Conservation (phyloP, 1,284 basidiomycete genomes). For the Inonotus hispidus region DNA sequence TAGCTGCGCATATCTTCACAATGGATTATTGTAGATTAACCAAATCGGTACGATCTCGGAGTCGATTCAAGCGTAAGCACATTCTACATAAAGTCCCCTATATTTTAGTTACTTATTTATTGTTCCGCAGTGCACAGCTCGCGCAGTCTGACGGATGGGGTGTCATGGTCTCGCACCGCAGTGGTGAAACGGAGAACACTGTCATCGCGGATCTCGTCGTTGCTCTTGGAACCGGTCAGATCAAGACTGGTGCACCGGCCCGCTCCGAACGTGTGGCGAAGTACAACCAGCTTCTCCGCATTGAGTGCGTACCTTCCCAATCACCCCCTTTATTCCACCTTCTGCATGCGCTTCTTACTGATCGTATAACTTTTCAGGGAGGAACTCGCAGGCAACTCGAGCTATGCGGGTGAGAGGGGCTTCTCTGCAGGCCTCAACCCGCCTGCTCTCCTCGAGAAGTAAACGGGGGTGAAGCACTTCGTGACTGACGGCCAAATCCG, state of each 20-base stretch:
- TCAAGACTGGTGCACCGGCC: slow-evolving; percentile 98
- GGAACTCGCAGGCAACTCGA: slow-evolving; percentile 61
- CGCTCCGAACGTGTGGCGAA: slow-evolving; percentile 93
- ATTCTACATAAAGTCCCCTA: neutral
- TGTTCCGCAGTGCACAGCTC: slow-evolving; percentile 75
- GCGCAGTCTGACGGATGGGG: slow-evolving; percentile 97
- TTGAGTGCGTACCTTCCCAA: slow-evolving; percentile 60
- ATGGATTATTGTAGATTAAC: slow-evolving; percentile 57
- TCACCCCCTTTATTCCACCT: slow-evolving; percentile 2
- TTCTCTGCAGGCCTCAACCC: slow-evolving; percentile 69
- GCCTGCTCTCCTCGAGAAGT: slow-evolving; percentile 72
- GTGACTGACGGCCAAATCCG: neutral
- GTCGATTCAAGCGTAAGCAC: slow-evolving; percentile 85
- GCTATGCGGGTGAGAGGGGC: slow-evolving; percentile 76
- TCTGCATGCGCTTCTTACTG: neutral
- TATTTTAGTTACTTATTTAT: neutral
- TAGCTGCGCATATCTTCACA: neutral
- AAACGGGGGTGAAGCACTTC: slow-evolving; percentile 17
- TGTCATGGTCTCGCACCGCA: slow-evolving; percentile 99
- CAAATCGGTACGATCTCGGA: slow-evolving; percentile 99
- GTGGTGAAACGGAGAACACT: slow-evolving; percentile 94
- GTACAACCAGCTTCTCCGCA: slow-evolving; percentile 86
- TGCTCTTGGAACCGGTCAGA: slow-evolving; percentile 90
- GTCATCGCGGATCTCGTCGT: slow-evolving; percentile 97
- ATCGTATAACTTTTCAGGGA: slow-evolving; percentile 46